Evolutionary conservation across 202 grass and related monocot species (phyloP), one percentile per base, ranked within the genome.

Genomic region (Eragrostis tef): DNA sequence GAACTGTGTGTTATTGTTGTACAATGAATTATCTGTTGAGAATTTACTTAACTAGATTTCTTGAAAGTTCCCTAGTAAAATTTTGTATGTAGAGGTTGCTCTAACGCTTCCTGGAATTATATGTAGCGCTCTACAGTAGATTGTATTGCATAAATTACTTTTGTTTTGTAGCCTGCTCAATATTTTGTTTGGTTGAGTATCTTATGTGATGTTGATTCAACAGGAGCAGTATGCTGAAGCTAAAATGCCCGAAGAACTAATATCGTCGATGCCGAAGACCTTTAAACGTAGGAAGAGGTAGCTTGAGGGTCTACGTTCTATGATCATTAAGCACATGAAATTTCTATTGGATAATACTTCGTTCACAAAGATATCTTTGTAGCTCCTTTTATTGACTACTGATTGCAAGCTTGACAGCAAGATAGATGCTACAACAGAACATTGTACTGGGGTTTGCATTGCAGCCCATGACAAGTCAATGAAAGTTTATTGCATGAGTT

Each of bases 241-340:
- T 61, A 94, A 87, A 83, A 84, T 90, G 64, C 67, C 89, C 0
- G 85, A 92, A 61, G 89, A 91, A 75, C 54, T 70, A 29, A 78
- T 54, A 59, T 6, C 25, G 13, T 46, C 56, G 49, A 54, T 19
- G 14, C 2, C 63, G 11, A 93, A 86, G 86, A 74, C 69, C 43
- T 87, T 85, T 29, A 93, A 94, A 74, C 89, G 89, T 71, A 65
- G 71, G 82, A 97, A 88, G 85, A 91, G 79, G 87, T 88, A 88
- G 77, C 65, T 53, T 39, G 84, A 77, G 73, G 65, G 26, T 16
- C 25, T 31, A 31, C 12, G 29, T 16, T 31, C 25, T 16, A 7
- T 15, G 26, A 16, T 14, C 12, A 16, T 61, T 61, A 61, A 25
- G 22, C 21, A 14, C 13, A 25, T 3, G 57, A 63, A 63, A 26